These are phyloP conservation scores for Magnaporthales sp. DNA, from an alignment of 2,329 filamentous ascomycete species.

Conservation along the genomic window DNA sequence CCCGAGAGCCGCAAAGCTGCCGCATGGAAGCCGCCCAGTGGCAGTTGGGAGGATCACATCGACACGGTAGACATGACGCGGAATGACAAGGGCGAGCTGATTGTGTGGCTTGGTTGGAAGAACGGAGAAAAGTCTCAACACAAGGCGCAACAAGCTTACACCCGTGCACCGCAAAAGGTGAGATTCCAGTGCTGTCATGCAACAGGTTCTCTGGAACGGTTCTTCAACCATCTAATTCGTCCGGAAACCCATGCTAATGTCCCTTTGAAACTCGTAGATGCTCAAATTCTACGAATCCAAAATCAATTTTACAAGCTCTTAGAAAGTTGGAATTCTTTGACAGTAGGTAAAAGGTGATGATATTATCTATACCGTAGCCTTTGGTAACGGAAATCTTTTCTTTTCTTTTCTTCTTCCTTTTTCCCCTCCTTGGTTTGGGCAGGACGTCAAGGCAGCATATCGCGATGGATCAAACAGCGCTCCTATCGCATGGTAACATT, in stretches of 20 bases:
- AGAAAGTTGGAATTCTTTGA: not conserved
- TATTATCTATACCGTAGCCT: not conserved
- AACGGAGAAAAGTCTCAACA: constrained; percentile 65
- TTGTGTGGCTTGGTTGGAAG: constrained; percentile 67
- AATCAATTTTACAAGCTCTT: constrained; percentile 27
- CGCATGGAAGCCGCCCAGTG: constrained; percentile 59
- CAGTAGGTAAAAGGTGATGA: not conserved
- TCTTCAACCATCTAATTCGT: no score
- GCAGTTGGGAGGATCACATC: constrained; percentile 71
- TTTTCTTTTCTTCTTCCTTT: not conserved
- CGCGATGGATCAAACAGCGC: not conserved
- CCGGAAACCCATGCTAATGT: not conserved
- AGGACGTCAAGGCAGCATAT: not conserved
- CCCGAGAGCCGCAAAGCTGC: constrained; percentile 31
- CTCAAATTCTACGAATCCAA: constrained; percentile 51
- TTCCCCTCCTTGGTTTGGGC: not conserved
- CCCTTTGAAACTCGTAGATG: constrained; percentile 34
- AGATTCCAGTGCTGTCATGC: constrained; percentile 8
- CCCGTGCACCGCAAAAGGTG: constrained; percentile 72
- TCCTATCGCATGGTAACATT: not conserved
- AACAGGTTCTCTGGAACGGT: no score
- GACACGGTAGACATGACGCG: constrained; percentile 64
- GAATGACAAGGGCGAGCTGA: constrained; percentile 51
- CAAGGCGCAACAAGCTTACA: constrained; percentile 57
- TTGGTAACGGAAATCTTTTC: not conserved